A percentile compares a stretch with the other conserved stretches of the same genome.
Evolutionary conservation across 192 early-diverging fungal species (phyloP).

Genomic region (Jimgerdemannia lactiflua): DNA sequence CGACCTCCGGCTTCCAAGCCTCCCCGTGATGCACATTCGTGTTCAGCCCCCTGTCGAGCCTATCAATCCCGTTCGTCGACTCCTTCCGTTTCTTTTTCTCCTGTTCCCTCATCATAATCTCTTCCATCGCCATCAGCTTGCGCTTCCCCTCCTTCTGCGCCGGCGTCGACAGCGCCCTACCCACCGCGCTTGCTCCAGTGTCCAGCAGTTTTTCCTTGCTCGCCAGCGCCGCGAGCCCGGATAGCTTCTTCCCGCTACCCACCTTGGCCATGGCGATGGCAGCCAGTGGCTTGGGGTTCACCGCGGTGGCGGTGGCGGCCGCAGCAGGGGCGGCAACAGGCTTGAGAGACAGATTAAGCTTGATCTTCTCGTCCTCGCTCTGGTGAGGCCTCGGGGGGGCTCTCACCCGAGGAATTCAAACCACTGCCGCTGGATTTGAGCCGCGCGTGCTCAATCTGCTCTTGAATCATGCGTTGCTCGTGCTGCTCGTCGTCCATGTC

Average conservation of each 20-base stretch:
- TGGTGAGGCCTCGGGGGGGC: no score
- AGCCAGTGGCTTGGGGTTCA: conserved; percentile 11
- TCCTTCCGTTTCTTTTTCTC: conserved; percentile 8
- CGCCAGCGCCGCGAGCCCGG: conserved; percentile 20
- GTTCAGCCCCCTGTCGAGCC: no score
- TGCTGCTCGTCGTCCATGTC: conserved; percentile 87
- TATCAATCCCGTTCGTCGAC: background rate
- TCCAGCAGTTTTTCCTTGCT: conserved; percentile 6
- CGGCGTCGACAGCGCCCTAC: conserved; percentile 1
- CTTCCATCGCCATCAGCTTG: conserved; percentile 60
- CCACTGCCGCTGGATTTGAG: conserved; percentile 22
- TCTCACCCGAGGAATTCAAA: no score
- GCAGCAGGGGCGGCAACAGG: conserved; percentile 22
- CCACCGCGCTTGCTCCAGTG: background rate
- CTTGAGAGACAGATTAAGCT: conserved; percentile 56
- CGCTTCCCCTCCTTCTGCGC: conserved; percentile 24
- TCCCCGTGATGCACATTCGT: no score
- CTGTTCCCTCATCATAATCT: conserved; percentile 55
- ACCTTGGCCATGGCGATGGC: conserved; percentile 9
- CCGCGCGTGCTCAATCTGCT: conserved; percentile 83
- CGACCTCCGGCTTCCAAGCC: no score
- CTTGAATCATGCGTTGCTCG: conserved; percentile 68
- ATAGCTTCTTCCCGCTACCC: conserved; percentile 23
- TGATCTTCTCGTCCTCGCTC: no score
- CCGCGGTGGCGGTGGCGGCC: conserved; percentile 26